Conservation (phyloP, 371 early-diverging fungal species). For the Haplosporangium sp. region DNA sequence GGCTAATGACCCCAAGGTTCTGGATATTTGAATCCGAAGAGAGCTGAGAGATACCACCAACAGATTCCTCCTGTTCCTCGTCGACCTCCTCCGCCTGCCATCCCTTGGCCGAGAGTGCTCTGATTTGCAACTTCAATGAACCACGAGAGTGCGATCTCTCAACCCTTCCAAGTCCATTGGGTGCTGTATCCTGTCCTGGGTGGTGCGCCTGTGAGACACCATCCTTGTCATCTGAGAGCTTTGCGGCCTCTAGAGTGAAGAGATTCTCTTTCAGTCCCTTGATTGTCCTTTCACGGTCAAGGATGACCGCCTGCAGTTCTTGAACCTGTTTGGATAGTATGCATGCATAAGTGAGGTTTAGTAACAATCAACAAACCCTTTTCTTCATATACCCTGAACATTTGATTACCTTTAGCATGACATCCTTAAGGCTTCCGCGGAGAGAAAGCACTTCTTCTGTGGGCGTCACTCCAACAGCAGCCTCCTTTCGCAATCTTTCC, state of each 20-base stretch:
- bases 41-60: not conserved
- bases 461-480: conserved; percentile 29
- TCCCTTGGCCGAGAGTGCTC: conserved; percentile 47
- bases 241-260: conserved; percentile 42
- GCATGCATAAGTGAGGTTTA: not conserved
- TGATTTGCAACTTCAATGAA: conserved; percentile 35
- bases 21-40: conserved; percentile 25
- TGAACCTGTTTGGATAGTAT: conserved; percentile 12
- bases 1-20: conserved; percentile 16
- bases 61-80: conserved; percentile 48
- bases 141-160: conserved; percentile 33
- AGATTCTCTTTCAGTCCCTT: conserved; percentile 46
- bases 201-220: conserved; percentile 18
- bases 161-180: conserved; percentile 9
- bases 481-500: conserved; percentile 32
- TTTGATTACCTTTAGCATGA: conserved; percentile 30
- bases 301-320: conserved; percentile 35
- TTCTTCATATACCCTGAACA: too few relatives aligned
- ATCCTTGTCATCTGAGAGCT: conserved; percentile 24
- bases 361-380: not conserved
- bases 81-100: conserved; percentile 50
- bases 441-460: conserved; percentile 44
- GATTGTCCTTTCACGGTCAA: conserved; percentile 37
- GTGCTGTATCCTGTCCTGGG: not conserved
- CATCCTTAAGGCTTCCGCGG: conserved; percentile 51